These are phyloP conservation scores for Fusarium sp. DNA, from an alignment of 2,329 filamentous ascomycete species.

Conservation along the genomic window DNA sequence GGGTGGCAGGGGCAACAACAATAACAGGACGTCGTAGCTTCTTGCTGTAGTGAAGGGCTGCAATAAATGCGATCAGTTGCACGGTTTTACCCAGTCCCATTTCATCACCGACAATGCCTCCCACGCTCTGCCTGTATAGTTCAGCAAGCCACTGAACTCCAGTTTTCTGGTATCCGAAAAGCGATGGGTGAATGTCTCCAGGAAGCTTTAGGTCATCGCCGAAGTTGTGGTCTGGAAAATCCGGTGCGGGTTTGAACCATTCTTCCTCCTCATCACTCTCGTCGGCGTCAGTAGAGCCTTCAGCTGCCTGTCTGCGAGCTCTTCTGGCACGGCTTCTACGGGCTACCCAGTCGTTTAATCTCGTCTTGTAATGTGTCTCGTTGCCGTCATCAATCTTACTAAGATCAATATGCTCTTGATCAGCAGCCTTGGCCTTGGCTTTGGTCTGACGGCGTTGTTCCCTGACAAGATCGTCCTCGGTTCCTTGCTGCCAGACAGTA, in stretches of 20 bases:
- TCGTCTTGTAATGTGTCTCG: slow-evolving; percentile 79
- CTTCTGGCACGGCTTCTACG: slow-evolving; percentile 56
- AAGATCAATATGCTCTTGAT: slow-evolving; percentile 60
- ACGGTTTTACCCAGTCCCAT: slow-evolving; percentile 98
- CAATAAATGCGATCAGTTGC: slow-evolving; percentile 79
- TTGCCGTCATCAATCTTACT: slow-evolving; percentile 86
- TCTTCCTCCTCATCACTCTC: slow-evolving; percentile 65
- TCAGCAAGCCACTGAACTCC: slow-evolving; percentile 97
- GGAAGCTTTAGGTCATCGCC: slow-evolving; percentile 83
- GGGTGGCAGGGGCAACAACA: slow-evolving; percentile 91
- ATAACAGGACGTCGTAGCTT: slow-evolving; percentile 86
- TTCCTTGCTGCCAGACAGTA: slow-evolving; percentile 53
- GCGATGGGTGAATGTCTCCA: slow-evolving; percentile 89
- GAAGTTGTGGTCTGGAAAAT: slow-evolving; percentile 78
- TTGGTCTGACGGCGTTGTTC: slow-evolving; percentile 57
- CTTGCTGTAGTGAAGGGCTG: slow-evolving; percentile 91
- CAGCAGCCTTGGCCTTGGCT: slow-evolving; percentile 50
- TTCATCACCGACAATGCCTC: slow-evolving; percentile 95
- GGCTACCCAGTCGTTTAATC: slow-evolving; percentile 80
- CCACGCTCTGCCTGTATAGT: slow-evolving; percentile 87
- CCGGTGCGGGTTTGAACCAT: slow-evolving; percentile 89
- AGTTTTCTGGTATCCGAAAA: slow-evolving; percentile 98
- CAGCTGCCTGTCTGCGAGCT: slow-evolving; percentile 53
- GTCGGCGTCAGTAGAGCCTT: slow-evolving; percentile 50
- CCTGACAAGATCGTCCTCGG: slow-evolving; percentile 53